Evolutionary conservation across 2,329 filamentous ascomycete genomes (phyloP).

Genomic region (Daldinia eschscholtzii): DNA sequence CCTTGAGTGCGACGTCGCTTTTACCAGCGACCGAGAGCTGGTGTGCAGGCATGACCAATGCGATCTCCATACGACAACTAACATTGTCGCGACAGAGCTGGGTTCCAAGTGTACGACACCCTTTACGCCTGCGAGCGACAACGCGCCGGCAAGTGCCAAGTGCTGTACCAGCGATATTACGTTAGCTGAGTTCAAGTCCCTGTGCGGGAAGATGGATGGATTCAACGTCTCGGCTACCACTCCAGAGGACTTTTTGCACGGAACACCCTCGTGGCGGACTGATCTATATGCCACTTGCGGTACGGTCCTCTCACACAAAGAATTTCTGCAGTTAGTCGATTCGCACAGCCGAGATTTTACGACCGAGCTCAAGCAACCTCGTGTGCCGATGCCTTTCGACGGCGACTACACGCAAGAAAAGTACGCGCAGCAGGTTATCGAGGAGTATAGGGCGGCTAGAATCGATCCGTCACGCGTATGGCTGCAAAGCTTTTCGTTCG

Average conservation of each 20-base stretch:
- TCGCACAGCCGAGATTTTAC: conserved; percentile 72
- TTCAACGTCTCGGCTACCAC: conserved; percentile 70
- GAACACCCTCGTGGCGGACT: conserved; percentile 72
- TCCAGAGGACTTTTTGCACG: conserved; percentile 67
- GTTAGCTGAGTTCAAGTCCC: conserved; percentile 72
- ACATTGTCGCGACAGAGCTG: conserved; percentile 73
- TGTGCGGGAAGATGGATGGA: conserved; percentile 79
- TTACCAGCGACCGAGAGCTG: conserved; percentile 74
- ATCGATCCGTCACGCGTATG: conserved; percentile 68
- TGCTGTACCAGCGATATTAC: conserved; percentile 82
- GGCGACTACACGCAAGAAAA: conserved; percentile 73
- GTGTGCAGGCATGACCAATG: conserved; percentile 77
- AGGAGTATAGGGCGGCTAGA: conserved; percentile 67
- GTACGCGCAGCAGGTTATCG: conserved; percentile 74
- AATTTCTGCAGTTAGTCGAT: conserved; percentile 72
- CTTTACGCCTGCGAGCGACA: conserved; percentile 68
- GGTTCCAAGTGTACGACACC: conserved; percentile 73
- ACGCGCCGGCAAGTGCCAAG: conserved; percentile 67
- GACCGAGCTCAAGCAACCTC: conserved; percentile 75
- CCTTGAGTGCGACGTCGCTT: conserved; percentile 76
- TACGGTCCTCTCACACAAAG: conserved; percentile 70
- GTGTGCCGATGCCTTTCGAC: conserved; percentile 77
- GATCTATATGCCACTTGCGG: conserved; percentile 75
- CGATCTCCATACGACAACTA: conserved; percentile 76
- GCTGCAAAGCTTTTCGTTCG: conserved; percentile 74